Conservation (phyloP, 1,139 yeast species). For the Dujonia santamariae region DNA sequence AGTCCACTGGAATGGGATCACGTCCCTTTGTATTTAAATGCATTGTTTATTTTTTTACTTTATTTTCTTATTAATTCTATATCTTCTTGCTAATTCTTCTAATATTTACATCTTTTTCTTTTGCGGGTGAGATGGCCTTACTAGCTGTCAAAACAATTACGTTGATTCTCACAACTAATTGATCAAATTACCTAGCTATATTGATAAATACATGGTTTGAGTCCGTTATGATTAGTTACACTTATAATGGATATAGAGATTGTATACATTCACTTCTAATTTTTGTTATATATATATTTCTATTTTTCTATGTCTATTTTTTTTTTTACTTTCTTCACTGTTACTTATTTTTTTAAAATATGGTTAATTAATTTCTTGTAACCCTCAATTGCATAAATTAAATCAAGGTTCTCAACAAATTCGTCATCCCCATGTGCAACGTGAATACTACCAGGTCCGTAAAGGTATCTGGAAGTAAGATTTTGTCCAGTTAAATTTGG, state of each 20-base stretch:
- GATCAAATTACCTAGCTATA: slow-evolving; percentile 30
- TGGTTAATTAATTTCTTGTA: slow-evolving; percentile 46
- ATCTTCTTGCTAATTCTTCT: too few relatives aligned
- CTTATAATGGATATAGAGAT: slow-evolving; percentile 54
- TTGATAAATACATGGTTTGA: slow-evolving; percentile 50
- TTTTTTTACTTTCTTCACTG: background rate
- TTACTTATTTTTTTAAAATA: slow-evolving; percentile 13
- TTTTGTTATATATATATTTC: background rate
- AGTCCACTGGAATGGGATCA: background rate
- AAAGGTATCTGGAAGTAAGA: slow-evolving; percentile 45
- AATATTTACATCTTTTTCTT: too few relatives aligned
- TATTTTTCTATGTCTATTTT: background rate
- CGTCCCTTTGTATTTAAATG: too few relatives aligned
- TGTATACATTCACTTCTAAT: slow-evolving; percentile 36
- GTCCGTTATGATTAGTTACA: slow-evolving; percentile 39
- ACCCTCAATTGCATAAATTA: slow-evolving; percentile 53
- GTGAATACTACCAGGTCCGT: slow-evolving; percentile 68
- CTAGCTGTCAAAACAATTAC: slow-evolving; percentile 8
- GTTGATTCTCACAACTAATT: slow-evolving; percentile 12
- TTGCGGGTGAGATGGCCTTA: slow-evolving; percentile 9
- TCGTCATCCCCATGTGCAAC: slow-evolving; percentile 68
- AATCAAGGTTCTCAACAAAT: slow-evolving; percentile 48
- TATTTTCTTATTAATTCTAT: too few relatives aligned
- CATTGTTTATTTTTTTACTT: too few relatives aligned
- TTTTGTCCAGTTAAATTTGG: slow-evolving; percentile 47